Base-by-base conservation (phyloP, 2,329 filamentous ascomycete species). In the Atkinsonella texensis region DNA sequence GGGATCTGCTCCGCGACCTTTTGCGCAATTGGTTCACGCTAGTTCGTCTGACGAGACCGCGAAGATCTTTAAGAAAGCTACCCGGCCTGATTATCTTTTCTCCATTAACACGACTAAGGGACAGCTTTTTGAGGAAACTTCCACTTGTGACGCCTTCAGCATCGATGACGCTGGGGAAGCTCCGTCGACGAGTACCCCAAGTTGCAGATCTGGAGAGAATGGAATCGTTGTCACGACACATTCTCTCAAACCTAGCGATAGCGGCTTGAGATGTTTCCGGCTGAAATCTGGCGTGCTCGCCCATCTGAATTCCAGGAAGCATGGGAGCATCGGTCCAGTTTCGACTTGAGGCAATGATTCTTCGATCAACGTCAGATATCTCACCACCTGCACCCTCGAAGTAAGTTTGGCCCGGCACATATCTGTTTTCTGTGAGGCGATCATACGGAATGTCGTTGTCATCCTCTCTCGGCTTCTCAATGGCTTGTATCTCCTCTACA, bases 181-280 rank as follows among this genome's bases (percentile, higher is more conserved):
- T 84, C 52, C 78, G 76, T 42, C 83, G 77, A 7, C 80, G 75
- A 1, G 84, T 88, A 15, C 84, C 84, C 74, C 84, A 82, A 0
- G 84, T 88, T 17, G 84, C 84, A 13, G 81, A 76, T 55, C 78
- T 71, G 2, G 81, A 84, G 10, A 81, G 64, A 11, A 83, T 70
- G 0, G 81, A 84, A 31, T 74, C 75, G 46, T 72, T 80, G 55
- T 81, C 77, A 18, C 70, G 70, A 50, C 68, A 75, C 68, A 77
- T 70, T 11, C 67, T 68, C 56, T 79, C 68, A 50, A 76, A 81
- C 40, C 59, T 69, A 43, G 70, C 69, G 18, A 82, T 81, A 10
- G 78, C 78, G 15, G 68, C 76, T 43, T 77, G 70, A 1, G 78
- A 75, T 1, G 73, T 70, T 49, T 71, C 64, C 1, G 76, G 77